phyloP scores from a whole-genome alignment of 306 rosid genomes.

The Prunus armeniaca region DNA sequence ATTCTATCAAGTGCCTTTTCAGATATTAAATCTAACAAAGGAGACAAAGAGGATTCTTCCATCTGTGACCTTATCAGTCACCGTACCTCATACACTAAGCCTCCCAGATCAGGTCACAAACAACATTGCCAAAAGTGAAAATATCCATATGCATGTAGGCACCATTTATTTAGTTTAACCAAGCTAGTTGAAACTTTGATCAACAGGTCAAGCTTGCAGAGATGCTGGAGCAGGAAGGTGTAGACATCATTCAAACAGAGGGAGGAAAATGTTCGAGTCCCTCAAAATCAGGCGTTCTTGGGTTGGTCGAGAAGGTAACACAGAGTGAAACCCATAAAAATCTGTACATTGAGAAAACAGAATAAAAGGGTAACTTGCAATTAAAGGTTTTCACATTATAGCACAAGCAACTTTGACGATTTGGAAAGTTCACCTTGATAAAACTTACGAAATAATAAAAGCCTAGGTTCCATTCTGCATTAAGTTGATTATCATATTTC shows the following conservation, averaged over 20 bases:
- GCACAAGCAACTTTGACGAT: too few relatives aligned
- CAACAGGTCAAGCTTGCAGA: slow-evolving; percentile 90
- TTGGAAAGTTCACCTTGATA: too few relatives aligned
- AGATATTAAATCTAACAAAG: slow-evolving; percentile 76
- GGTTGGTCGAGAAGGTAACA: slow-evolving; percentile 91
- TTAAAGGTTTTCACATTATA: neutral
- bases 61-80: slow-evolving; percentile 64
- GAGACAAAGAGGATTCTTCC: slow-evolving; percentile 80
- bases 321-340: neutral
- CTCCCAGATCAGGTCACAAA: slow-evolving; percentile 84
- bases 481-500: slow-evolving; percentile 10
- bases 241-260: slow-evolving; percentile 86
- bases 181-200: neutral
- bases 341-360: neutral
- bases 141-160: neutral
- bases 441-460: neutral
- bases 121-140: slow-evolving; percentile 4
- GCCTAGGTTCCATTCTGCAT: neutral
- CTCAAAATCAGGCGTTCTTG: slow-evolving; percentile 73
- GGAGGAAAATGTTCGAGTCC: slow-evolving; percentile 91
- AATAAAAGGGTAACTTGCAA: neutral
- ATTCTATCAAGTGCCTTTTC: slow-evolving; percentile 4
- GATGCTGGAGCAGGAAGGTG: slow-evolving; percentile 77
- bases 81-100: slow-evolving; percentile 92
- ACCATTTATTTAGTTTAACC: neutral